Percentiles rank a stretch among this genome's conserved stretches.
Evolutionary conservation across 164 flowering plant genomes (phyloP).

Genomic region (Liriodendron chinense): DNA sequence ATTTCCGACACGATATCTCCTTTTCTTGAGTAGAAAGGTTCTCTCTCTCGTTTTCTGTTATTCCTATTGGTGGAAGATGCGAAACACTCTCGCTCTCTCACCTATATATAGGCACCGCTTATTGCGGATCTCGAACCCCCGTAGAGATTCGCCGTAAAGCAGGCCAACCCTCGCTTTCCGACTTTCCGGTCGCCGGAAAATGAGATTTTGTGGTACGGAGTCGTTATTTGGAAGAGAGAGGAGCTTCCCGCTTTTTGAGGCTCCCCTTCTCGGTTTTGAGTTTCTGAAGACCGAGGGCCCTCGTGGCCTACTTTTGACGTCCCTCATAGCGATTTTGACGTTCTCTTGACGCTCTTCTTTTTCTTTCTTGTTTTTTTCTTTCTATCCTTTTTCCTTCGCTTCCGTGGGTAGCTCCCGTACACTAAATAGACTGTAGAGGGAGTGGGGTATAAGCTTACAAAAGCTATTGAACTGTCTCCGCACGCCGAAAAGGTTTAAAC

Average conservation of each 20-base stretch:
- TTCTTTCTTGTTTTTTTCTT: not conserved
- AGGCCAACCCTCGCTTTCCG: too few relatives aligned
- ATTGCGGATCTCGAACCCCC: slow-evolving; percentile 17
- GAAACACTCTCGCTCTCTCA: too few relatives aligned
- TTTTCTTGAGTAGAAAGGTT: too few relatives aligned
- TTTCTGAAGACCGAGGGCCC: not conserved
- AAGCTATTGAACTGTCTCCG: too few relatives aligned
- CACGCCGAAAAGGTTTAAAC: too few relatives aligned
- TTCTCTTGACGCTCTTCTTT: not conserved
- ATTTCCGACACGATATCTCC: too few relatives aligned
- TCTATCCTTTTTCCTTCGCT: not conserved
- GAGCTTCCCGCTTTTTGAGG: slow-evolving; percentile 35
- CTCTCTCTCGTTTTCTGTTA: too few relatives aligned
- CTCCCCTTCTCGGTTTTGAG: slow-evolving; percentile 8
- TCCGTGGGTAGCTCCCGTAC: not conserved
- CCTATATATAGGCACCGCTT: slow-evolving; percentile 15
- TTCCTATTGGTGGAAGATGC: too few relatives aligned
- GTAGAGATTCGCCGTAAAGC: too few relatives aligned
- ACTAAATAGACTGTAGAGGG: not conserved
- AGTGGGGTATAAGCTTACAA: too few relatives aligned
- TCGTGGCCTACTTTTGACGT: not conserved
- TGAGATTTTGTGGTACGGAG: not conserved
- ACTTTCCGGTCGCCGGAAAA: slow-evolving; percentile 1
- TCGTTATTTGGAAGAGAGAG: not conserved
- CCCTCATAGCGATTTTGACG: not conserved